Evolutionary conservation across 176 grass and related monocot genomes (phyloP).

Genomic region (Otatea glauca): DNA sequence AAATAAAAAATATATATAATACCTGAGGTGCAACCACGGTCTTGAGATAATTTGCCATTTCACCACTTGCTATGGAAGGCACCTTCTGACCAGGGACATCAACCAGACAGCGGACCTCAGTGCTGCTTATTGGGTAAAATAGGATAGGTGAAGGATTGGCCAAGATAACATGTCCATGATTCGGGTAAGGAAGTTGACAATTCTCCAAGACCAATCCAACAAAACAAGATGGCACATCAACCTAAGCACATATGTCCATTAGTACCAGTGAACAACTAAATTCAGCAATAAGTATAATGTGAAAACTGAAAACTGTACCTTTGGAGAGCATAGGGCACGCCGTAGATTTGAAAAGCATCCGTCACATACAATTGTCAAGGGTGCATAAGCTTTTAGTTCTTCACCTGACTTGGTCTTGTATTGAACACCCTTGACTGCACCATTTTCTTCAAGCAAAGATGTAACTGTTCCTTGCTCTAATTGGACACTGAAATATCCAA

Average conservation of each 20-base stretch:
- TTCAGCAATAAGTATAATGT: slow-evolving; percentile 19
- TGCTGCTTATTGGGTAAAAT: slow-evolving; percentile 97
- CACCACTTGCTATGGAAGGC: slow-evolving; percentile 85
- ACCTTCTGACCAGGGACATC: slow-evolving; percentile 98
- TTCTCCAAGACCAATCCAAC: slow-evolving; percentile 96
- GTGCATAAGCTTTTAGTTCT: slow-evolving; percentile 77
- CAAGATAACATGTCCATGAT: slow-evolving; percentile 96
- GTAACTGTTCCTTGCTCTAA: slow-evolving; percentile 96
- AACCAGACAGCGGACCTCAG: slow-evolving; percentile 90
- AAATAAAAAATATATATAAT: slow-evolving; percentile 3
- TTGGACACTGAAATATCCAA: slow-evolving; percentile 63
- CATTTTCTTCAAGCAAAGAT: slow-evolving; percentile 89
- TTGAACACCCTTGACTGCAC: slow-evolving; percentile 80
- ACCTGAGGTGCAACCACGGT: slow-evolving; percentile 94
- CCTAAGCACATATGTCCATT: slow-evolving; percentile 55
- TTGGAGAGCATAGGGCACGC: slow-evolving; percentile 80
- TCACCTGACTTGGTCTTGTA: slow-evolving; percentile 91
- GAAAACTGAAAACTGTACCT: slow-evolving; percentile 56
- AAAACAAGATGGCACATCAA: slow-evolving; percentile 96
- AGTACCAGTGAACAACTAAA: slow-evolving; percentile 6
- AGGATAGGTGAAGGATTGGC: slow-evolving; percentile 97
- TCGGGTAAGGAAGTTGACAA: slow-evolving; percentile 79
- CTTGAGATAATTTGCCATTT: slow-evolving; percentile 98
- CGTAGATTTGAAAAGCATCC: slow-evolving; percentile 97
- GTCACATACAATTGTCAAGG: slow-evolving; percentile 94